Evolutionary conservation across 2,329 filamentous ascomycete species (phyloP).

Genomic region (Neocatenulostroma microsporum): DNA sequence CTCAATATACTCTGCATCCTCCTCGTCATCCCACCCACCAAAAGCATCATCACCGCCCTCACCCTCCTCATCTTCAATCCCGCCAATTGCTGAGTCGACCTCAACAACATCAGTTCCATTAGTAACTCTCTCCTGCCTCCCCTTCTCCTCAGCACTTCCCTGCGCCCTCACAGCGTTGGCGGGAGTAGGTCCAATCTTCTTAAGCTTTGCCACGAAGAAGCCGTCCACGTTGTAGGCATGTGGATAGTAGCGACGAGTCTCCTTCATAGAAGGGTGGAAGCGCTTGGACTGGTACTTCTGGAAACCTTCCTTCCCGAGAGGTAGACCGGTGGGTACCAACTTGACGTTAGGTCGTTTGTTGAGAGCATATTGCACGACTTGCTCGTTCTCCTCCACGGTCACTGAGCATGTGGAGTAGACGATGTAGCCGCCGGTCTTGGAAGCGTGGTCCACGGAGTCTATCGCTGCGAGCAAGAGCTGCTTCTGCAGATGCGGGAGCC

Average conservation of each 20-base stretch:
- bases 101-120: constrained; percentile 42
- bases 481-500: constrained; percentile 88
- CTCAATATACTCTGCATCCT: constrained; percentile 43
- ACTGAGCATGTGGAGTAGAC: constrained; percentile 97
- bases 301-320: constrained; percentile 90
- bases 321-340: constrained; percentile 82
- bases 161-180: constrained; percentile 45
- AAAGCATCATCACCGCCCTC: constrained; percentile 38
- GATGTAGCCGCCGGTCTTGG: constrained; percentile 88
- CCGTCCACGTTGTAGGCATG: constrained; percentile 94
- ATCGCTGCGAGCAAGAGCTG: constrained; percentile 88
- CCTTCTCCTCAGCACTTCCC: constrained; percentile 25
- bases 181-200: constrained; percentile 77
- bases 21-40: constrained; percentile 45
- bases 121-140: constrained; percentile 39
- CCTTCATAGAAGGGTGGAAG: constrained; percentile 76
- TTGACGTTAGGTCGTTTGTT: constrained; percentile 87
- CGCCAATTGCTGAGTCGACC: constrained; percentile 44
- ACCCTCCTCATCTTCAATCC: constrained; percentile 51
- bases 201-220: constrained; percentile 97
- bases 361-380: constrained; percentile 88
- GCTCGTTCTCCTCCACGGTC: constrained; percentile 88
- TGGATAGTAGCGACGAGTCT: constrained; percentile 80
- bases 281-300: constrained; percentile 82
- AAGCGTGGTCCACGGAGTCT: constrained; percentile 84